A percentile compares a stretch with the other conserved stretches of the same genome.
These are phyloP conservation scores for Ammopiptanthus mongolicus DNA, from an alignment of 306 rosid genomes.

Conservation along the genomic window DNA sequence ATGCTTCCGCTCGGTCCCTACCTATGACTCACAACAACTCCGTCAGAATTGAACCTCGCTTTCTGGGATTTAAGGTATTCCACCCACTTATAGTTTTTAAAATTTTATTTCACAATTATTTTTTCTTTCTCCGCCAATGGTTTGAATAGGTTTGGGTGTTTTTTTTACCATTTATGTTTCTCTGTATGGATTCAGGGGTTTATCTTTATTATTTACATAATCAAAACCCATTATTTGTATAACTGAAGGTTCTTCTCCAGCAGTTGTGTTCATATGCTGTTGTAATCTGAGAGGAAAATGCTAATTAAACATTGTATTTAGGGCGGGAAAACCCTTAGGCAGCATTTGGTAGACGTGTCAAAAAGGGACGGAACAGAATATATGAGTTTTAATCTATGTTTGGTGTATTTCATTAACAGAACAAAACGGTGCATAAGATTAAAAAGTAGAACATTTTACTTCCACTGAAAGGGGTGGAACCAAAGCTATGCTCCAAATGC, in stretches of 20 bases:
- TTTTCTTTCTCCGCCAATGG: neutral
- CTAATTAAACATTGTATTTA: neutral
- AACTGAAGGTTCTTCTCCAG: neutral
- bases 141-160: neutral
- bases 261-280: neutral
- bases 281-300: neutral
- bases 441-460: too few relatives aligned
- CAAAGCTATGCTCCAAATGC: too few relatives aligned
- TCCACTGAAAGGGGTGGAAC: too few relatives aligned
- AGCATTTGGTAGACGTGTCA: too few relatives aligned
- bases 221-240: neutral
- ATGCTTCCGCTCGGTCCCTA: constrained; percentile 39
- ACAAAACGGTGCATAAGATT: too few relatives aligned
- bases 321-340: too few relatives aligned
- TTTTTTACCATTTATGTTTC: neutral
- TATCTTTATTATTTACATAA: neutral
- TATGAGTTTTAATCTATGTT: too few relatives aligned
- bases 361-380: too few relatives aligned
- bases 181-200: neutral
- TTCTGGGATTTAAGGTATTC: constrained; percentile 43
- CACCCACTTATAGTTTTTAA: neutral
- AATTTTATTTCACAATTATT: neutral
- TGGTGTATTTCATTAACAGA: too few relatives aligned
- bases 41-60: constrained; percentile 22
- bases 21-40: constrained; percentile 24